phyloP scores from a whole-genome alignment of 352 stramenopile species.

The Phytophthora brassicae region DNA sequence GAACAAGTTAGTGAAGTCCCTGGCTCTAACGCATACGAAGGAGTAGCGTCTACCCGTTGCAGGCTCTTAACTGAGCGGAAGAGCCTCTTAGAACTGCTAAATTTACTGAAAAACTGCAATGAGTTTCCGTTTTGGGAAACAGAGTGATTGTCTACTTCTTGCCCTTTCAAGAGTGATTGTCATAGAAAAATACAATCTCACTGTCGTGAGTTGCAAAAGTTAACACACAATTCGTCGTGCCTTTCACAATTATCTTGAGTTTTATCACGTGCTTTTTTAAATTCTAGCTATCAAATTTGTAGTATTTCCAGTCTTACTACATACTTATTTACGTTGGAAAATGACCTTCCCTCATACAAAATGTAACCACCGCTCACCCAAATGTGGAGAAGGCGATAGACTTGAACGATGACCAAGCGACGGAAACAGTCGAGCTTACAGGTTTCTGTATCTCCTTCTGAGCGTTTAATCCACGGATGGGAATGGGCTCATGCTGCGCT shows the following conservation, averaged over 20 bases:
- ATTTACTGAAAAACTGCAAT: slow-evolving; percentile 15
- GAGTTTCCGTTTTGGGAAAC: not conserved
- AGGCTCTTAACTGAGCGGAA: not conserved
- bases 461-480: slow-evolving; percentile 27
- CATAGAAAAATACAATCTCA: no score
- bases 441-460: not conserved
- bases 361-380: slow-evolving; percentile 18
- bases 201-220: no score
- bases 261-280: no score
- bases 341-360: not conserved
- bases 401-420: slow-evolving; percentile 28
- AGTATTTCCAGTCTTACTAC: not conserved
- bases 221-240: no score
- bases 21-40: slow-evolving; percentile 15
- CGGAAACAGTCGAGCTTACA: slow-evolving; percentile 13
- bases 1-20: not conserved
- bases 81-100: slow-evolving; percentile 4
- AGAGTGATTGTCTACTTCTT: slow-evolving; percentile 27
- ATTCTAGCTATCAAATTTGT: no score
- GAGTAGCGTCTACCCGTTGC: slow-evolving; percentile 5
- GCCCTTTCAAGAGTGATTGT: slow-evolving; percentile 9
- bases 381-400: slow-evolving; percentile 20
- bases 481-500: slow-evolving; percentile 41
- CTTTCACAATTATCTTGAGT: no score
- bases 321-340: not conserved